Base-by-base conservation (phyloP, 768 basidiomycete genomes). In the Collybiopsis luxurians region DNA sequence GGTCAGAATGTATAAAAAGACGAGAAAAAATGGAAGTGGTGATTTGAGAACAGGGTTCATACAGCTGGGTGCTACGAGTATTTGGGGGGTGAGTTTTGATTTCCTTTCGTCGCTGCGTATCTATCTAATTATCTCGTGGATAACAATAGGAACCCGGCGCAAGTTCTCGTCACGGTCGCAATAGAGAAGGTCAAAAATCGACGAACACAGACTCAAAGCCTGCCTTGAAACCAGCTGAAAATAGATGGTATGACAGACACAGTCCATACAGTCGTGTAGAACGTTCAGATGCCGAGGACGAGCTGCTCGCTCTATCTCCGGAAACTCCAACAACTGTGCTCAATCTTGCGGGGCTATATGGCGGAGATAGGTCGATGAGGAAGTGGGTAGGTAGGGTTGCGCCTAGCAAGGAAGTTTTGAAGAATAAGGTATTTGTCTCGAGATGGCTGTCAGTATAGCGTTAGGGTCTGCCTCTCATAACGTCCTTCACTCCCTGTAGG, bases 301-400 rank as follows among this genome's bases (percentile, higher is more conserved):
- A 86, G 68, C 72, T 87, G 12, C 73, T 87, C 10, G 65, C 69
- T 0, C 63, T 84, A 15, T 73, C 75, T 4, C 67, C 72, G 0
- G 51, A 60, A 0, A 61, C 67, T n/a, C 71, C 69, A 1, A 79
- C 82, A 1, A 81, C 81, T 1, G 82, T 89, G 1, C 72, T 89
- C 31, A 80, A 87, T 61, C 79, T 89, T 26, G 70, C 77, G 7
- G 87, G 86, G 0, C 71, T 89, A 7, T 87, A 83, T 83, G 86
- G 87, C 21, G 83, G 81, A 1, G 59, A 68, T 6, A 75, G 86
- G 10, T 67, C 72, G 4, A 67, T 74, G 15, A 70, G 71, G 31
- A 82, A 83, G 61, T 86, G 79, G 78, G 74, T 87, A 5, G 63
- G 65, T 1, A 71, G 75, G 12, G 75, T 87, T n/a, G 81, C 82